phyloP scores from a whole-genome alignment of 169 alveolate species.

The Plasmodium relictum region DNA sequence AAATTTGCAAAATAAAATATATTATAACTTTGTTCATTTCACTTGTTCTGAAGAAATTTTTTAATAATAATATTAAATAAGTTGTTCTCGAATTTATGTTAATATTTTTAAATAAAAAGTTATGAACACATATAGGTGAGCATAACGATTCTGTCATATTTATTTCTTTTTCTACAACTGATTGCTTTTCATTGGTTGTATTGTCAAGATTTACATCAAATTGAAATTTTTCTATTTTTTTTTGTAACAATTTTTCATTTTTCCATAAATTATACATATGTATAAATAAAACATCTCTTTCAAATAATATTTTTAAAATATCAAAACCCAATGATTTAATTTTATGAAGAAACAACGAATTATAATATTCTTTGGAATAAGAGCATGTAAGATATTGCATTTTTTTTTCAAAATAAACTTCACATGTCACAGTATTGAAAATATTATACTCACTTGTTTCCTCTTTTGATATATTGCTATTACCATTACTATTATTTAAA shows the following conservation, averaged over 20 bases:
- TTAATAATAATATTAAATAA: slow-evolving; percentile 41
- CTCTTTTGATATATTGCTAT: background rate
- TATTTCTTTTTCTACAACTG: slow-evolving; percentile 12
- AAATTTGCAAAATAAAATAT: slow-evolving; percentile 42
- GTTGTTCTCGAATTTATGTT: slow-evolving; percentile 70
- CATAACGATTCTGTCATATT: slow-evolving; percentile 44
- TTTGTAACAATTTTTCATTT: slow-evolving; percentile 60
- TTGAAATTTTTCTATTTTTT: slow-evolving; percentile 31
- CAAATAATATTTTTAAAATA: slow-evolving; percentile 48
- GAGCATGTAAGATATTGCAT: slow-evolving; percentile 51
- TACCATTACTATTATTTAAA: background rate
- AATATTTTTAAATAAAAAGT: slow-evolving; percentile 63
- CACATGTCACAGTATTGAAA: slow-evolving; percentile 12
- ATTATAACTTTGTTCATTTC: slow-evolving; percentile 64
- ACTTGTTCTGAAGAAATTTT: slow-evolving; percentile 52
- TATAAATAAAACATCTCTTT: slow-evolving; percentile 65
- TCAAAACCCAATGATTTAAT: slow-evolving; percentile 42
- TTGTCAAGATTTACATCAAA: slow-evolving; percentile 7
- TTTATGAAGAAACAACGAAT: slow-evolving; percentile 13
- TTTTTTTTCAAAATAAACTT: slow-evolving; percentile 50
- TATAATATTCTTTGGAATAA: slow-evolving; percentile 45
- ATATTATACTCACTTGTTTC: background rate
- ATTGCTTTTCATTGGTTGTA: background rate
- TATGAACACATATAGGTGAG: slow-evolving; percentile 66
- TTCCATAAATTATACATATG: slow-evolving; percentile 74